Base-by-base conservation (phyloP, 192 early-diverging fungal genomes). In the Backusella morwellensis region DNA sequence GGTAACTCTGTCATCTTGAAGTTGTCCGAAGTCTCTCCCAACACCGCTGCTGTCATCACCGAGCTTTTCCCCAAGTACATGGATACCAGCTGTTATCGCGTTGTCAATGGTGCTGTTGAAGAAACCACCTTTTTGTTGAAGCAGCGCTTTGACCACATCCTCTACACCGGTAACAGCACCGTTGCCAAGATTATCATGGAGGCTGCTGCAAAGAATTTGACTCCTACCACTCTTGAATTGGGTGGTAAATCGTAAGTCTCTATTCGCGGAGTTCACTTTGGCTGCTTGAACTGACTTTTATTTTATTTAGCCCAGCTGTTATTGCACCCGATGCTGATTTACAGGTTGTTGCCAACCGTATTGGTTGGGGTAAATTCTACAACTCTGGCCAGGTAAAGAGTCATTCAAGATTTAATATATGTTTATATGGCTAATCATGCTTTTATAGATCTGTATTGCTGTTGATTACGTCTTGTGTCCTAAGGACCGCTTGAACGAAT, bases 221-320 rank as follows among this genome's bases (percentile, higher is more conserved):
- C 96, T 4, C 91, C 93, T n/a, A 93, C 96, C 6, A 91, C 94
- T 47, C 88, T 99, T 47, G 97, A 98, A 84, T 90, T 99, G 29
- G 97, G 97, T 63, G 97, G 97, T 29, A 99, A 99, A 81, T 86
- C 83, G 87, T 88, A 70, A 77, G 75, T 76, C 1, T 36, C 1
- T 11, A 26, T 36, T 8, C 26, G 38, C 8, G 12, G 72, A 54
- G 52, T 32, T 32, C 32, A 32, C 3, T 32, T 32, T 38, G 36
- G 52, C 50, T 32, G 11, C 8, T 36, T 29, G 8, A 11, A 56
- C 26, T 63, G 56, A 63, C 56, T 63, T 68, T 36, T 35, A 6
- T 17, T n/a, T 8, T 68, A 21, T 8, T n/a, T 75, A 88, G 86
- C 47, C 93, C 93, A 6, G 86, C 82, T 2, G 86, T 93, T 50